Percentiles rank a stretch among this genome's conserved stretches.
Evolutionary conservation across 148 eudicot species (phyloP).

Genomic region (Amaranthus palmeri): DNA sequence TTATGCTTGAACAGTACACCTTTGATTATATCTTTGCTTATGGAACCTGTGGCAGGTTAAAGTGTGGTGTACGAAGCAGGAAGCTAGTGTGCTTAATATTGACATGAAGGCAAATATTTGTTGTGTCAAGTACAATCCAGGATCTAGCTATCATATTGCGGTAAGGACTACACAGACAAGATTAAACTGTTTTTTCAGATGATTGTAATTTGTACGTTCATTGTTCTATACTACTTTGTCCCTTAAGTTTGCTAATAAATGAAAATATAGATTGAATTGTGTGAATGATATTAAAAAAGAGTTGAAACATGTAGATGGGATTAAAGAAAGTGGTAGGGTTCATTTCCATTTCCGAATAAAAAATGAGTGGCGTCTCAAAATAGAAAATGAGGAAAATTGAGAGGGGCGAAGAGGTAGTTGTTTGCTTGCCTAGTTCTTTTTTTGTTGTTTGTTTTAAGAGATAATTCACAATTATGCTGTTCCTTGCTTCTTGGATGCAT

Average conservation of each 20-base stretch:
- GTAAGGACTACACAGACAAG: conserved; percentile 27
- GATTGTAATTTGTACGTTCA: background rate
- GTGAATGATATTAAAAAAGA: no score
- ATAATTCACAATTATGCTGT: no score
- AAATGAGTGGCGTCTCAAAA: no score
- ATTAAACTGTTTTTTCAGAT: background rate
- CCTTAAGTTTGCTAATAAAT: no score
- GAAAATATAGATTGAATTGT: no score
- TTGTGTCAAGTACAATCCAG: conserved; percentile 77
- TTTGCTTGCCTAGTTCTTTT: background rate
- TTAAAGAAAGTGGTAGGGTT: no score
- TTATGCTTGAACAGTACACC: background rate
- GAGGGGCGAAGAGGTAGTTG: no score
- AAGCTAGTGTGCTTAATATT: conserved; percentile 66
- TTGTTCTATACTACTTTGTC: background rate
- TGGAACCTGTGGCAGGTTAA: conserved; percentile 46
- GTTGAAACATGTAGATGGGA: no score
- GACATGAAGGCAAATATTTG: conserved; percentile 83
- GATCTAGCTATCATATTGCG: conserved; percentile 62
- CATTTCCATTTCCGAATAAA: no score
- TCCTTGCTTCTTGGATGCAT: no score
- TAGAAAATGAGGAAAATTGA: no score
- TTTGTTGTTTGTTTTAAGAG: background rate
- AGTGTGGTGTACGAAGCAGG: conserved; percentile 76
- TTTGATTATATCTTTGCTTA: background rate